Percentiles rank a stretch among this genome's conserved stretches.
Conservation (phyloP, 2,329 filamentous ascomycete species). For the Colletotrichum navitas region DNA sequence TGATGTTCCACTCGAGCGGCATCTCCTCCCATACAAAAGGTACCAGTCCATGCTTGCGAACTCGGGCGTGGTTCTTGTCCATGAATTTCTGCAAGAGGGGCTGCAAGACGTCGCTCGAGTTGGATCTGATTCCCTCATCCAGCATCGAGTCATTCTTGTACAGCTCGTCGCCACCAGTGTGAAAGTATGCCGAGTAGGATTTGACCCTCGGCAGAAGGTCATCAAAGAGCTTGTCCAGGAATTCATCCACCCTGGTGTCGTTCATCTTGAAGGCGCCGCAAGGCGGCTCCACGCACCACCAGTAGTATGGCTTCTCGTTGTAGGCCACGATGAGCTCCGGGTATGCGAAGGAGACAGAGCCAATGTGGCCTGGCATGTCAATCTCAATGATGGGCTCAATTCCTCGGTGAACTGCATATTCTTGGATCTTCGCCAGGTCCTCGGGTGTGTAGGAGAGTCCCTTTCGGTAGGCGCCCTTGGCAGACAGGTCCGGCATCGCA, state of each 20-base stretch:
- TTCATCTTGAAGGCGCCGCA: slow-evolving; percentile 83
- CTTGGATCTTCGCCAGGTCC: slow-evolving; percentile 76
- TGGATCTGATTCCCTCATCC: slow-evolving; percentile 79
- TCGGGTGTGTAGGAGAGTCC: slow-evolving; percentile 75
- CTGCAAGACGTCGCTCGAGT: slow-evolving; percentile 72
- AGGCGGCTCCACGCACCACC: slow-evolving; percentile 73
- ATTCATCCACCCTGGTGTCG: slow-evolving; percentile 75
- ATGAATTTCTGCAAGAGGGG: slow-evolving; percentile 85
- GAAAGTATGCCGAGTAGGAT: slow-evolving; percentile 81
- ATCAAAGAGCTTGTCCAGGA: slow-evolving; percentile 78
- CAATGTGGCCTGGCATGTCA: slow-evolving; percentile 85
- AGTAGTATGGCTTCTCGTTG: slow-evolving; percentile 67
- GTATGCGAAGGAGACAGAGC: slow-evolving; percentile 73
- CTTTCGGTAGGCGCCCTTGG: slow-evolving; percentile 78
- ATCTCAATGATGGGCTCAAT: slow-evolving; percentile 82
- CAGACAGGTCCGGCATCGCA: slow-evolving; percentile 76
- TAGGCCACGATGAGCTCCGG: slow-evolving; percentile 80
- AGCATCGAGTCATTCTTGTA: slow-evolving; percentile 81
- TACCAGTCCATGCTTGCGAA: slow-evolving; percentile 73
- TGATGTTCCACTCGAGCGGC: slow-evolving; percentile 82
- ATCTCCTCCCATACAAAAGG: slow-evolving; percentile 94
- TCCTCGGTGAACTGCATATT: slow-evolving; percentile 76
- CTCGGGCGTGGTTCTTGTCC: slow-evolving; percentile 74
- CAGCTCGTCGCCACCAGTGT: slow-evolving; percentile 90
- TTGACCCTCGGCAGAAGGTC: slow-evolving; percentile 80